phyloP scores from a whole-genome alignment of 139 green algal genomes.

The Volvox africanus region DNA sequence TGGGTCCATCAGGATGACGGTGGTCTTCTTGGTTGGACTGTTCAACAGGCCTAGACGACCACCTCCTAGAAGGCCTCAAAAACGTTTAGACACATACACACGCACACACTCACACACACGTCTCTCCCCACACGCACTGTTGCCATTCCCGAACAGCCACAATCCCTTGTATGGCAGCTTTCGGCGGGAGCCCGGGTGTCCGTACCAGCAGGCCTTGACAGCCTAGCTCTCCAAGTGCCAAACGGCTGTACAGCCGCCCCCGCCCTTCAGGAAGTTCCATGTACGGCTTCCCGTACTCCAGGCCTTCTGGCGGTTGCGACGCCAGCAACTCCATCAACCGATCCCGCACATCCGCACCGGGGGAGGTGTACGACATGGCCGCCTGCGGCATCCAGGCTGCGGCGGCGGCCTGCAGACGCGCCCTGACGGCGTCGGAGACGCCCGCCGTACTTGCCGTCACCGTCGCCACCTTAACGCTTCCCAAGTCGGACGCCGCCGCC shows the following conservation, averaged over 20 bases:
- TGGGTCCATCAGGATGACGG: too few relatives aligned
- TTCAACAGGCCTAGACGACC: too few relatives aligned
- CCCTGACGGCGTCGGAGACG: not conserved
- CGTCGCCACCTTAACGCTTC: not conserved
- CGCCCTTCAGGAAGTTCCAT: not conserved
- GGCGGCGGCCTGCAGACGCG: not conserved
- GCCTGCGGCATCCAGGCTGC: slow-evolving; percentile 11
- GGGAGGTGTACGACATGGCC: slow-evolving; percentile 4
- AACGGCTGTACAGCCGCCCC: slow-evolving; percentile 19
- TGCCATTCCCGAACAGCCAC: too few relatives aligned
- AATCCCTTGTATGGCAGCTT: too few relatives aligned
- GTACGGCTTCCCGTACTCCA: not conserved
- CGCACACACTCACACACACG: too few relatives aligned
- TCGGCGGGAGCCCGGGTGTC: too few relatives aligned
- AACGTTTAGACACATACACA: not conserved
- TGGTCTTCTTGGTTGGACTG: too few relatives aligned
- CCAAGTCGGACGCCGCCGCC: not conserved
- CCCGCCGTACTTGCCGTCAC: not conserved
- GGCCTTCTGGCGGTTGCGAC: not conserved
- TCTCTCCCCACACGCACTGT: too few relatives aligned
- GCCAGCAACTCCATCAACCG: not conserved
- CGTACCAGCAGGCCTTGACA: not conserved
- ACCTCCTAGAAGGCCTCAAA: too few relatives aligned
- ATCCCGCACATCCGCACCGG: too few relatives aligned
- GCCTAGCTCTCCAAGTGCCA: not conserved